These are phyloP conservation scores for Thozetella sp. DNA, from an alignment of 495 filamentous ascomycete species.

Conservation along the genomic window DNA sequence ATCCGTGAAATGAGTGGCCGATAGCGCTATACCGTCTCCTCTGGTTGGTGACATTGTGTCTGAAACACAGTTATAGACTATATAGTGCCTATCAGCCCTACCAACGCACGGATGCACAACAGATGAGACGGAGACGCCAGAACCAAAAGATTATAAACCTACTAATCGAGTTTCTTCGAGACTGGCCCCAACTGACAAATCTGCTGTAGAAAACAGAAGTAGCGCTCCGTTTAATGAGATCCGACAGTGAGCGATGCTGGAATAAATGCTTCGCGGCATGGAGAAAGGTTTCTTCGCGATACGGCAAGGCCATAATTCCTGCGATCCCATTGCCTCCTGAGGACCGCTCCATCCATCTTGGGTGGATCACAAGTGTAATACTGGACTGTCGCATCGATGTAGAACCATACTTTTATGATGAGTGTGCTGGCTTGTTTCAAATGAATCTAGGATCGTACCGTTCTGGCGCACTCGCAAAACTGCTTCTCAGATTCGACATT, in stretches of 20 bases:
- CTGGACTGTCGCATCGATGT: too few species aligned
- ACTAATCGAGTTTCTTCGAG: slow-evolving; percentile 8
- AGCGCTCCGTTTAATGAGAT: slow-evolving; percentile 2
- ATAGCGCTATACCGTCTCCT: slow-evolving; percentile 5
- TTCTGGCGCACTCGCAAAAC: too few species aligned
- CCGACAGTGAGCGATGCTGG: slow-evolving; percentile 9
- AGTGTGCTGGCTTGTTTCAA: too few species aligned
- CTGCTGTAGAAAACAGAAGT: slow-evolving; percentile 3
- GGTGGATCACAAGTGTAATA: too few species aligned
- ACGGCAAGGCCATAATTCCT: slow-evolving; percentile 7
- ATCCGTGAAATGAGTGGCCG: slow-evolving; percentile 10
- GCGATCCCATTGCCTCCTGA: too few species aligned
- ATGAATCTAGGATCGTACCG: too few species aligned
- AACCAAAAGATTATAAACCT: background rate
- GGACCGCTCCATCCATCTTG: too few species aligned
- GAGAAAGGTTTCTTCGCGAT: slow-evolving; percentile 3
- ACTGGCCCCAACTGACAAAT: slow-evolving; percentile 5
- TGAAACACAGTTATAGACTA: slow-evolving; percentile 13
- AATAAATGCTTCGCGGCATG: slow-evolving; percentile 3
- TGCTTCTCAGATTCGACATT: too few species aligned
- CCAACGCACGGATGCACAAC: too few species aligned
- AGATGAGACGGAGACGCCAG: too few species aligned
- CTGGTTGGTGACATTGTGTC: slow-evolving; percentile 5
- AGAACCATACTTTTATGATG: too few species aligned
- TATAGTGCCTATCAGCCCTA: too few species aligned